A percentile compares a stretch with the other conserved stretches of the same genome.
Conservation (phyloP, 371 early-diverging fungal genomes). For the Vairimorpha apis region DNA sequence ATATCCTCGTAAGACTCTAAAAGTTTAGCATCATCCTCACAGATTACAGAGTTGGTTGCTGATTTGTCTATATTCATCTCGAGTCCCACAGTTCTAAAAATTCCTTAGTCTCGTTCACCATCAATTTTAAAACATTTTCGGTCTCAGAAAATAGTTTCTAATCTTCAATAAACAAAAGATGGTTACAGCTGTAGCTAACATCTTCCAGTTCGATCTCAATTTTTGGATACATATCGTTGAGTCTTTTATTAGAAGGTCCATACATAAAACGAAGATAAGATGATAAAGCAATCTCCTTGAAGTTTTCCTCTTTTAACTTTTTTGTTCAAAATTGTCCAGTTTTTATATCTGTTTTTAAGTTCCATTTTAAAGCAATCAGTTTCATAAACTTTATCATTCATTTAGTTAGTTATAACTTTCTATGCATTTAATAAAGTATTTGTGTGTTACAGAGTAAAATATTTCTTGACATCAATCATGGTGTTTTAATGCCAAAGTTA, state of each 20-base stretch:
- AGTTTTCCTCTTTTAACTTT: not conserved
- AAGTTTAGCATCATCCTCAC: not conserved
- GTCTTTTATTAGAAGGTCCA: not conserved
- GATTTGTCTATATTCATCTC: not conserved
- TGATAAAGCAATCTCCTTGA: not conserved
- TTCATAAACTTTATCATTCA: not conserved
- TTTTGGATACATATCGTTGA: not conserved
- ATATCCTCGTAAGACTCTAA: not conserved
- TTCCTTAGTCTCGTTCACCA: not conserved
- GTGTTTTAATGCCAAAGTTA: too few relatives aligned
- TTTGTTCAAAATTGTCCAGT: not conserved
- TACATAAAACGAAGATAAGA: not conserved
- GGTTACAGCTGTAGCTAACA: not conserved
- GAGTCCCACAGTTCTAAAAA: not conserved
- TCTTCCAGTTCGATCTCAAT: not conserved
- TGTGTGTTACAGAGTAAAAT: too few relatives aligned
- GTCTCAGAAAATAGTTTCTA: not conserved
- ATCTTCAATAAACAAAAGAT: not conserved
- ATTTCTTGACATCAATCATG: too few relatives aligned
- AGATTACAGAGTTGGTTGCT: not conserved
- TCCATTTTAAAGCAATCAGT: not conserved
- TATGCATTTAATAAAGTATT: too few relatives aligned
- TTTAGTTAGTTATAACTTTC: too few relatives aligned
- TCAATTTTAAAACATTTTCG: not conserved
- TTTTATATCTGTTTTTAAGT: not conserved